Base-by-base conservation (phyloP, 495 filamentous ascomycete genomes). In the Trichoderma asperelloides region DNA sequence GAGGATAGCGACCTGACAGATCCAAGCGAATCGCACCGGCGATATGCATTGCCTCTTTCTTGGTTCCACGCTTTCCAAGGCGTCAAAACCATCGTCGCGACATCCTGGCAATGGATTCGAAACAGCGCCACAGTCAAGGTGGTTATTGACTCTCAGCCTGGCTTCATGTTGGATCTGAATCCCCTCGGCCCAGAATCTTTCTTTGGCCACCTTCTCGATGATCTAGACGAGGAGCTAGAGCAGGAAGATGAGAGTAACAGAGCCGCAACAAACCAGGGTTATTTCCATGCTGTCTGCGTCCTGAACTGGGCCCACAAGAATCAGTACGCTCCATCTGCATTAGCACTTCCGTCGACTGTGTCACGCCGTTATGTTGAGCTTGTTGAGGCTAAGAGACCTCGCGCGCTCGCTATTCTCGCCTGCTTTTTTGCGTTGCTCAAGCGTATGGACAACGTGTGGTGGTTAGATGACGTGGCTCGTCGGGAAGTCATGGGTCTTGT, bases 51-150 rank as follows among this genome's bases (percentile, higher is more conserved):
- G 23, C 84, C 84, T 13, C 71, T 85, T 7, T 78, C 80, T 0
- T 85, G 81, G 82, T 86, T 86, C 64, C 82, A 85, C 66, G 78
- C 83, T n/a, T 85, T 85, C 71, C 84, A 85, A 66, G 84, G 84
- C 16, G 80, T 85, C 62, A 86, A 86, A 60, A 80, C 82, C 27
- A 71, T 82, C 68, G 81, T 80, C 1, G 78, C 81, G 8, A 76
- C 79, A 8, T 80, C 79, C 15, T 83, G 81, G 81, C 81, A 81
- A 55, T 86, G 80, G 76, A 72, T 86, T 13, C 74, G 84, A 15
- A 73, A 72, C 28, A 84, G 81, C 70, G 74, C 77, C 8, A 78
- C 82, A 6, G 78, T 84, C 37, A 78, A 78, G 5, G 78, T 79
- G 16, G 84, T 86, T 64, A 85, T 86, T 69, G 81, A 84, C 69